Percentiles rank a stretch among this genome's conserved stretches.
Evolutionary conservation across 2,329 filamentous ascomycete genomes (phyloP).

Genomic region (Endocalyx cinctus): DNA sequence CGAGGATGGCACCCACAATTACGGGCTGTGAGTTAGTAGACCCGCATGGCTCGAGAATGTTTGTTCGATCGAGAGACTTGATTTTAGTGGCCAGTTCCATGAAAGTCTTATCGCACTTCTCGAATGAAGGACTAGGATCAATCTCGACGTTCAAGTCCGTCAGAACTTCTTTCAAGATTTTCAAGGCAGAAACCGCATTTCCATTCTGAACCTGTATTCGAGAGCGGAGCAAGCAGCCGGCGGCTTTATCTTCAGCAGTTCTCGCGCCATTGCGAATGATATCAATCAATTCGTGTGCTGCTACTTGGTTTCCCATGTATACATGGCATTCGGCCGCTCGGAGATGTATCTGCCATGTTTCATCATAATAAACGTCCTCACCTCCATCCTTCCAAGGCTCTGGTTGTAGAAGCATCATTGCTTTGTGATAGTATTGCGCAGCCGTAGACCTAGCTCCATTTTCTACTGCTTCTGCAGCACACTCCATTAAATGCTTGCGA

Average conservation of each 20-base stretch:
- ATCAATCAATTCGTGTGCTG: slow-evolving; percentile 64
- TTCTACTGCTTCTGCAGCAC: slow-evolving; percentile 73
- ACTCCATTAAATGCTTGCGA: slow-evolving; percentile 71
- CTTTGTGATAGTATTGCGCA: slow-evolving; percentile 74
- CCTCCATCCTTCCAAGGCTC: slow-evolving; percentile 68
- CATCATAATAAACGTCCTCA: slow-evolving; percentile 76
- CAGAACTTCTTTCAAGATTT: slow-evolving; percentile 66
- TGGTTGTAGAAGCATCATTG: slow-evolving; percentile 73
- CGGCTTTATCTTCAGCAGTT: slow-evolving; percentile 72
- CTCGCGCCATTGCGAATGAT: slow-evolving; percentile 67
- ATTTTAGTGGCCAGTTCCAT: slow-evolving; percentile 57
- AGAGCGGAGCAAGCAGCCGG: slow-evolving; percentile 78
- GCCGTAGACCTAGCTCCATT: slow-evolving; percentile 79
- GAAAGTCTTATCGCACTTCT: slow-evolving; percentile 75
- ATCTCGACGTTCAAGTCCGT: slow-evolving; percentile 63
- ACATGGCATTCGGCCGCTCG: slow-evolving; percentile 79
- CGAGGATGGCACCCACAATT: slow-evolving; percentile 64
- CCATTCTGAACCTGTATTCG: slow-evolving; percentile 73
- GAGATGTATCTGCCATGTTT: slow-evolving; percentile 76
- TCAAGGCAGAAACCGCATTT: slow-evolving; percentile 64
- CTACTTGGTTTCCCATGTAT: slow-evolving; percentile 66
- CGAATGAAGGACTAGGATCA: slow-evolving; percentile 62
- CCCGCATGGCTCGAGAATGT: slow-evolving; percentile 39
- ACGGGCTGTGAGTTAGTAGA: slow-evolving; percentile 50
- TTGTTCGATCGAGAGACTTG: slow-evolving; percentile 48